Conservation (phyloP, 306 rosid genomes). For the Pyrus betulifolia region DNA sequence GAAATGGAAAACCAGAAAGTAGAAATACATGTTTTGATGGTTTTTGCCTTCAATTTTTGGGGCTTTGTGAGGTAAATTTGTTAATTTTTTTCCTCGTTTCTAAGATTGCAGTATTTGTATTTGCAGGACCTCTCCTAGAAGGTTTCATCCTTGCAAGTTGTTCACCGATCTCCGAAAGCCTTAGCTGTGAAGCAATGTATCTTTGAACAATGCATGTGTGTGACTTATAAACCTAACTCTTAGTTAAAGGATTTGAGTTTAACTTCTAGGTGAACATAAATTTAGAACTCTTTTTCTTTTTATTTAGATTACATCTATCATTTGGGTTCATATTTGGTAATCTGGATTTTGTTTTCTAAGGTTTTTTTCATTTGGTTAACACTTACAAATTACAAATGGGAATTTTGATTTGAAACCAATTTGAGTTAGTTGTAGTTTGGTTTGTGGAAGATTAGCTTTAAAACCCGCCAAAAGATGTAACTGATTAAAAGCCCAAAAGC, state of each 20-base stretch:
- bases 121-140: conserved; percentile 13
- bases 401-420: conserved; percentile 2
- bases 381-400: background rate
- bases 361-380: conserved; percentile 10
- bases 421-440: conserved; percentile 5
- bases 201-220: background rate
- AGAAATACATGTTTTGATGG: background rate
- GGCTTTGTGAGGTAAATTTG: background rate
- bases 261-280: too few species aligned
- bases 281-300: too few species aligned
- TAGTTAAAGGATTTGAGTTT: too few species aligned
- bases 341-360: background rate
- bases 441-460: conserved; percentile 12
- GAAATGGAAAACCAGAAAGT: background rate
- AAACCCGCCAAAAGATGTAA: conserved; percentile 37
- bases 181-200: conserved; percentile 17
- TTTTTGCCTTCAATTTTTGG: background rate
- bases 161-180: conserved; percentile 22
- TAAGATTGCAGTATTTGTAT: conserved; percentile 8
- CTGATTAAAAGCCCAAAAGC: conserved; percentile 22
- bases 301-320: too few species aligned
- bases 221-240: too few species aligned
- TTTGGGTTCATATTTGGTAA: background rate
- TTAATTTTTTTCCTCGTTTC: background rate
- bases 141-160: conserved; percentile 27